Base-by-base conservation (phyloP, 2,329 filamentous ascomycete genomes). In the Fusarium sp. region DNA sequence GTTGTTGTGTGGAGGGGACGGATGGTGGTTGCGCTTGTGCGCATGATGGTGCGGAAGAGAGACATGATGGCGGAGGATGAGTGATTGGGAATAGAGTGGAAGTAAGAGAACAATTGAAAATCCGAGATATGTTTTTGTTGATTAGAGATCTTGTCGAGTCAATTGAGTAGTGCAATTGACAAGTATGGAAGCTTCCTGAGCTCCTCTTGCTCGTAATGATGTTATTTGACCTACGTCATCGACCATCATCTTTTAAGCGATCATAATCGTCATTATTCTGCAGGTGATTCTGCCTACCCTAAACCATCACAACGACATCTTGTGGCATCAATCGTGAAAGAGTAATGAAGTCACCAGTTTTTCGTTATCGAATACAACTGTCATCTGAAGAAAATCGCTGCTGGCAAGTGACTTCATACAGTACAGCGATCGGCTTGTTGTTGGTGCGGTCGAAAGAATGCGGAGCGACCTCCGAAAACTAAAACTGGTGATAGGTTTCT, bases 1-100 rank as follows among this genome's bases (percentile, higher is more conserved):
- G 76, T 20, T 0, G 80, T 77, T 32, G 74, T 72, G 72, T 82
- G 81, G 46, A 82, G 78, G 20, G 72, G 68, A 5, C 79, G 78
- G 27, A 62, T 55, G 11, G 72, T 62, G 50, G 62, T 58, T 46
- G 55, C 50, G 11, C 72, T 59, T 27, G 66, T 58, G 28, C 71
- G 68, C 27, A 77, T 49, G 47, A 66, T 27, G 48, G 61, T 63
- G 54, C 72, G 70, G 47, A 73, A 55, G 16, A 70, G 59, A 48
- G 70, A 66, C 74, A 75, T 75, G 45, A 54, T 50, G 42, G 28
- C 4, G 30, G 11, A 11, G 23, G 23, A 18, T 43, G 56, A 40
- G 10, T 42, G 25, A 34, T 10, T 45, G 43, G 13, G n/a, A n/a
- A 32, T 27, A 8, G 37, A 12, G n/a, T 45, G 3, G 18, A 28